Conservation (phyloP, 1,284 basidiomycete genomes). For the Fereydounia khargensis region DNA sequence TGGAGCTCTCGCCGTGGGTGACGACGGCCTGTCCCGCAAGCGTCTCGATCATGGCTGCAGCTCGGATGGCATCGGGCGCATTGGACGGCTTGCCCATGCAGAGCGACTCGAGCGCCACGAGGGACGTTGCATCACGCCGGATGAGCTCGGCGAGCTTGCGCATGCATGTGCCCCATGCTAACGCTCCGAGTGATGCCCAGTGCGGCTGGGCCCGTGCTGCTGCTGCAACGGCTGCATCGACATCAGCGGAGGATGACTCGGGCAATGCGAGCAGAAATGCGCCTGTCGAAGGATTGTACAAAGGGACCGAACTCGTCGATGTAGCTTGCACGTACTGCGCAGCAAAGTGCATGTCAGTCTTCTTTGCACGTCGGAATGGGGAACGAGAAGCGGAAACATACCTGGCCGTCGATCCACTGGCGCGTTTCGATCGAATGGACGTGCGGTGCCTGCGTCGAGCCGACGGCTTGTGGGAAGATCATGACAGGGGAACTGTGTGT, state of each 20-base stretch:
- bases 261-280: slow-evolving; percentile 31
- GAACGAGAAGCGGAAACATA: too few relatives aligned
- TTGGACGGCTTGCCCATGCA: slow-evolving; percentile 79
- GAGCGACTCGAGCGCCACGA: slow-evolving; percentile 61
- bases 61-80: slow-evolving; percentile 68
- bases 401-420: neutral
- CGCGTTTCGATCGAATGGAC: neutral
- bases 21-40: slow-evolving; percentile 71
- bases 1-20: slow-evolving; percentile 70
- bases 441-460: neutral
- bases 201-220: slow-evolving; percentile 35
- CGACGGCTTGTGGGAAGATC: neutral
- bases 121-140: slow-evolving; percentile 69
- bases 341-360: too few relatives aligned
- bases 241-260: slow-evolving; percentile 32
- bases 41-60: slow-evolving; percentile 67
- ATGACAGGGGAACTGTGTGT: too few relatives aligned
- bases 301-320: neutral
- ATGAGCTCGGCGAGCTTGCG: slow-evolving; percentile 72
- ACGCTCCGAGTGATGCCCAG: slow-evolving; percentile 28
- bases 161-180: slow-evolving; percentile 64
- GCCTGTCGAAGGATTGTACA: slow-evolving; percentile 37
- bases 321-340: neutral
- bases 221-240: slow-evolving; percentile 42
- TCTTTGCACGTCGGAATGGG: too few relatives aligned